phyloP scores from a whole-genome alignment of 225 moss, liverwort and hornwort genomes.

The Ulota crispa region DNA sequence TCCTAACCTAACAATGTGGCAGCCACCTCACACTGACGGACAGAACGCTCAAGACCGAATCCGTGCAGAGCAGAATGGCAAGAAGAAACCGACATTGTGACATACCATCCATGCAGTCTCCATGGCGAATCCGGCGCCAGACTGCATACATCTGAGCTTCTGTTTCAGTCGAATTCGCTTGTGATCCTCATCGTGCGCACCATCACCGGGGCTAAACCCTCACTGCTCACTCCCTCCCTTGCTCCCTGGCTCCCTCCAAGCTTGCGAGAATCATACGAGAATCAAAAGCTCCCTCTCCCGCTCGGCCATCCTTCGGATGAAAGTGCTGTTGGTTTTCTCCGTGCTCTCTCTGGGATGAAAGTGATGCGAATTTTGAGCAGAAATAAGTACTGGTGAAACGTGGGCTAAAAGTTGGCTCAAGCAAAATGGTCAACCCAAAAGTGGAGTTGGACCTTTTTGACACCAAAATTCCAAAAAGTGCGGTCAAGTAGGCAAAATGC shows the following conservation, averaged over 20 bases:
- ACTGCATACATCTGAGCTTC: conserved; percentile 12
- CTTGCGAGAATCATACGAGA: too few species aligned
- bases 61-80: neutral
- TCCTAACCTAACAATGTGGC: conserved; percentile 18
- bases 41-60: neutral
- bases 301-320: too few species aligned
- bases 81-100: neutral
- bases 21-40: neutral
- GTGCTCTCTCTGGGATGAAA: too few species aligned
- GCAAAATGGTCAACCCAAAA: too few species aligned
- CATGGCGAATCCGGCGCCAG: conserved; percentile 25
- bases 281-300: too few species aligned
- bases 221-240: neutral
- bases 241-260: neutral
- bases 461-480: too few species aligned
- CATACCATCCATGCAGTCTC: conserved; percentile 44
- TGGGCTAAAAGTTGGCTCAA: too few species aligned
- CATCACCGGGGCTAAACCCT: neutral
- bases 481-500: too few species aligned
- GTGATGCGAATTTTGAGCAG: too few species aligned
- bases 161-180: neutral
- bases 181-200: neutral
- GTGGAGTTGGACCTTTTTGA: too few species aligned
- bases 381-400: too few species aligned
- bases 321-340: too few species aligned